Conservation (phyloP, 2,329 filamentous ascomycete species). For the Cladosporium halotolerans region DNA sequence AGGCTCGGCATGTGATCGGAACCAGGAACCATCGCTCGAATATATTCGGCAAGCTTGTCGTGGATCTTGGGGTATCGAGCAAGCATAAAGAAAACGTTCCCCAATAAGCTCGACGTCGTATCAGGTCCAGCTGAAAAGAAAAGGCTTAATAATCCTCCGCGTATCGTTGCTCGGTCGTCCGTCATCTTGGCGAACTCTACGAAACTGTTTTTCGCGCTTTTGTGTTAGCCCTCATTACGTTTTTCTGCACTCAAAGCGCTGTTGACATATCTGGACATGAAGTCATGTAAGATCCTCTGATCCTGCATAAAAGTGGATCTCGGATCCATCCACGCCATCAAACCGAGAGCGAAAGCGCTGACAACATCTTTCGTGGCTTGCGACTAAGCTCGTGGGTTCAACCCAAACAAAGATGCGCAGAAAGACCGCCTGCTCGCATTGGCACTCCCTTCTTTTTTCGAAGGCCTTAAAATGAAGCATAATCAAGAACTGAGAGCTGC, state of each 20-base stretch:
- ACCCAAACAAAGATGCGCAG: neutral
- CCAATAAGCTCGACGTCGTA: slow-evolving; percentile 78
- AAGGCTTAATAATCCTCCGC: slow-evolving; percentile 77
- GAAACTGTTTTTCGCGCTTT: slow-evolving; percentile 71
- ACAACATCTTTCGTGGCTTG: slow-evolving; percentile 36
- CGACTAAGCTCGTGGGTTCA: slow-evolving; percentile 36
- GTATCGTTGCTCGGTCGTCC: slow-evolving; percentile 59
- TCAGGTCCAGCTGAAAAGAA: slow-evolving; percentile 81
- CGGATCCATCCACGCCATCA: slow-evolving; percentile 31
- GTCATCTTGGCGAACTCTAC: slow-evolving; percentile 77
- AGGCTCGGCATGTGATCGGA: slow-evolving; percentile 62
- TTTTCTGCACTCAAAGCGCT: slow-evolving; percentile 33
- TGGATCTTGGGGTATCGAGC: slow-evolving; percentile 62
- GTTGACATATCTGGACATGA: slow-evolving; percentile 42
- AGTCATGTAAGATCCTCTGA: slow-evolving; percentile 37
- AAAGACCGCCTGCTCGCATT: slow-evolving; percentile 6
- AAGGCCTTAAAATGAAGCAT: slow-evolving; percentile 42
- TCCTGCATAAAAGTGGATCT: slow-evolving; percentile 34
- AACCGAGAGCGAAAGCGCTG: slow-evolving; percentile 31
- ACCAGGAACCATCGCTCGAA: slow-evolving; percentile 33
- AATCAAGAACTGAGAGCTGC: slow-evolving; percentile 25
- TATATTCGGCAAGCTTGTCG: slow-evolving; percentile 64
- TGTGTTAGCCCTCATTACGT: slow-evolving; percentile 55
- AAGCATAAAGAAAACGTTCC: slow-evolving; percentile 78
- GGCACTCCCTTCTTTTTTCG: slow-evolving; percentile 28